phyloP scores from a whole-genome alignment of 352 stramenopile species.

The Pythium dissotocum region DNA sequence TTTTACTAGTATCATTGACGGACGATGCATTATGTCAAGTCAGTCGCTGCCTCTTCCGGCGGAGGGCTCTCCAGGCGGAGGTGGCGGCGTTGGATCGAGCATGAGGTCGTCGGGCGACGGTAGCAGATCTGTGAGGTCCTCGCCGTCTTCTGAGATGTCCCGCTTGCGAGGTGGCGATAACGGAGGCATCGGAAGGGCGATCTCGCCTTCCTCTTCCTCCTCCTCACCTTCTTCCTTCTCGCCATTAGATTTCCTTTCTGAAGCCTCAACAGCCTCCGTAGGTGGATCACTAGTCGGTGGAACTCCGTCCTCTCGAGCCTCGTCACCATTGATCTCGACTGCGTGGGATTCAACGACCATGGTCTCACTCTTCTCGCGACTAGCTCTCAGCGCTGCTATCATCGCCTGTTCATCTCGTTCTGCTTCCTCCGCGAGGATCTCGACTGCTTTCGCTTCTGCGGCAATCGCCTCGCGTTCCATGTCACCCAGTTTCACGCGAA shows the following conservation, averaged over 20 bases:
- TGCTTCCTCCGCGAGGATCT: not conserved
- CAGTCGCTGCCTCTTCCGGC: not conserved
- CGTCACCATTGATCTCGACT: not conserved
- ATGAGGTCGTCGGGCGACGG: slow-evolving; percentile 18
- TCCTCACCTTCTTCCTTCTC: not conserved
- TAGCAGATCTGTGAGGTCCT: slow-evolving; percentile 1
- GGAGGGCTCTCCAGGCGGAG: not conserved
- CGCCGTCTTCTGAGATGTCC: slow-evolving; percentile 22
- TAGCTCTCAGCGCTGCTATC: not conserved
- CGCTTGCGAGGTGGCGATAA: slow-evolving; percentile 27
- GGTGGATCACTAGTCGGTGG: not conserved
- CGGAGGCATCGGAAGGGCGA: slow-evolving; percentile 10
- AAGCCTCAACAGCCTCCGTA: not conserved
- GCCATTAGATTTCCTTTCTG: not conserved
- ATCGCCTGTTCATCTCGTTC: not conserved
- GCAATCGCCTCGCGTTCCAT: slow-evolving; percentile 15
- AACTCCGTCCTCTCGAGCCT: not conserved
- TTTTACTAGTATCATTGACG: too few relatives aligned
- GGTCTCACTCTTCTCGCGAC: not conserved
- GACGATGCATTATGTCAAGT: not conserved
- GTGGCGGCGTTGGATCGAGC: slow-evolving; percentile 10
- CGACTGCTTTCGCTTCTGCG: not conserved
- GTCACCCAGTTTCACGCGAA: slow-evolving; percentile 23
- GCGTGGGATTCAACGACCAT: slow-evolving; percentile 4
- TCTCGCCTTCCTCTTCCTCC: slow-evolving; percentile 12